Evolutionary conservation across 2,329 filamentous ascomycete species (phyloP).

Genomic region (Neoscytalidium dimidiatum): DNA sequence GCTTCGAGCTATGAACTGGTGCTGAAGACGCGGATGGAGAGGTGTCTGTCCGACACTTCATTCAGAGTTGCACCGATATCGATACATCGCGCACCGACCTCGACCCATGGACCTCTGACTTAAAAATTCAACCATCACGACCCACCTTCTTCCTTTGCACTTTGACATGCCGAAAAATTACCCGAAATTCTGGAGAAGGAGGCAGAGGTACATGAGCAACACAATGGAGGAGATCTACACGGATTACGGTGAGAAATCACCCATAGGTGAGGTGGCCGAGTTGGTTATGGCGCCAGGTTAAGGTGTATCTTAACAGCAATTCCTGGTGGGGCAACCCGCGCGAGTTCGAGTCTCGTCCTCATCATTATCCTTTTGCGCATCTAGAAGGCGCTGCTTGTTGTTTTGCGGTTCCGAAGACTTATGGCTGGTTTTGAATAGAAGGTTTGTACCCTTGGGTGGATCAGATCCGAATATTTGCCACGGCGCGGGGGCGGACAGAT

Average conservation of each 20-base stretch:
- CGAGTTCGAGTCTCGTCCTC: constrained; percentile 19
- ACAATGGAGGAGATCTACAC: too few relatives aligned
- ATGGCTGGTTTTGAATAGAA: neutral
- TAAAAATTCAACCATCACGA: neutral
- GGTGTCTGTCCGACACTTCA: neutral
- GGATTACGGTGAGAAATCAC: neutral
- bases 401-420: neutral
- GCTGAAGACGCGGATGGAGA: neutral
- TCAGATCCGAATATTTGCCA: too few relatives aligned
- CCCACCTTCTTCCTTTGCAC: neutral
- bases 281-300: constrained; percentile 21
- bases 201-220: too few relatives aligned
- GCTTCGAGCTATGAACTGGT: neutral
- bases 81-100: neutral
- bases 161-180: neutral
- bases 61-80: neutral
- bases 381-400: neutral
- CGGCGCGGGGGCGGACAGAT: too few relatives aligned
- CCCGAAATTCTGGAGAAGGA: neutral
- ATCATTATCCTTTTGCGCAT: neutral
- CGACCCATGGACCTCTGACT: neutral
- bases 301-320: constrained; percentile 9
- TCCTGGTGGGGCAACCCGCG: constrained; percentile 19
- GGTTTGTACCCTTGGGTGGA: neutral
- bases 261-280: constrained; percentile 17